Percentiles rank a stretch among this genome's conserved stretches.
Conservation (phyloP, 345 rosid species). For the Eutrema yunnanense region DNA sequence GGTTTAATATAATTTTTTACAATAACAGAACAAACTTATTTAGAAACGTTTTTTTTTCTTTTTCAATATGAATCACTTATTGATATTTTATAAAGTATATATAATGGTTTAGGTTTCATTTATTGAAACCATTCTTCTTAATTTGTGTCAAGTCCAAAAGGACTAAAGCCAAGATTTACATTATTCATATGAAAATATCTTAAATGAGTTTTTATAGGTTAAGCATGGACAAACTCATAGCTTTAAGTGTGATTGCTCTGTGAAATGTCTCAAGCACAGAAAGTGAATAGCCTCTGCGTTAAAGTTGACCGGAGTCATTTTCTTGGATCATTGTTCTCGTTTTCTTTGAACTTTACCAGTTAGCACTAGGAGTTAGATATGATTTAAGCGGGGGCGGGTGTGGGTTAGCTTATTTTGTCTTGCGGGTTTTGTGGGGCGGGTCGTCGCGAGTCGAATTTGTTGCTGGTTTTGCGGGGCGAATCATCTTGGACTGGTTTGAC, state of each 20-base stretch:
- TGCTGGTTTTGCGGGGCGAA: too few relatives aligned
- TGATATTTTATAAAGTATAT: not conserved
- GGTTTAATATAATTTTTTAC: not conserved
- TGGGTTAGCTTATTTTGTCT: too few relatives aligned
- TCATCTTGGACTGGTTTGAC: too few relatives aligned
- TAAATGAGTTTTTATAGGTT: not conserved
- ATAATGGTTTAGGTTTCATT: not conserved
- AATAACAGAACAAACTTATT: not conserved
- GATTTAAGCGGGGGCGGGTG: too few relatives aligned
- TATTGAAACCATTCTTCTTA: not conserved
- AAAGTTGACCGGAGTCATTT: not conserved
- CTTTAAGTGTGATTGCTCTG: conserved; percentile 7
- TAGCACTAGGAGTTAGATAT: too few relatives aligned
- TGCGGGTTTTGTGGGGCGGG: too few relatives aligned
- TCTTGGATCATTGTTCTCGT: not conserved
- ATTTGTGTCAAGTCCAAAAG: not conserved
- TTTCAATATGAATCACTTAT: not conserved
- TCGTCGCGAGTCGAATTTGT: too few relatives aligned
- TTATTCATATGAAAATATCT: not conserved
- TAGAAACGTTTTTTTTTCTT: not conserved
- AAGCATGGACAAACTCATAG: not conserved
- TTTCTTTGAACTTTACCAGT: not conserved
- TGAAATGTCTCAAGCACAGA: not conserved
- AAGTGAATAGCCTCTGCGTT: not conserved
- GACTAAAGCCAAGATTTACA: not conserved